A percentile compares a stretch with the other conserved stretches of the same genome.
phyloP scores from a whole-genome alignment of 2,329 filamentous ascomycete species.

The Fusarium scirpi region DNA sequence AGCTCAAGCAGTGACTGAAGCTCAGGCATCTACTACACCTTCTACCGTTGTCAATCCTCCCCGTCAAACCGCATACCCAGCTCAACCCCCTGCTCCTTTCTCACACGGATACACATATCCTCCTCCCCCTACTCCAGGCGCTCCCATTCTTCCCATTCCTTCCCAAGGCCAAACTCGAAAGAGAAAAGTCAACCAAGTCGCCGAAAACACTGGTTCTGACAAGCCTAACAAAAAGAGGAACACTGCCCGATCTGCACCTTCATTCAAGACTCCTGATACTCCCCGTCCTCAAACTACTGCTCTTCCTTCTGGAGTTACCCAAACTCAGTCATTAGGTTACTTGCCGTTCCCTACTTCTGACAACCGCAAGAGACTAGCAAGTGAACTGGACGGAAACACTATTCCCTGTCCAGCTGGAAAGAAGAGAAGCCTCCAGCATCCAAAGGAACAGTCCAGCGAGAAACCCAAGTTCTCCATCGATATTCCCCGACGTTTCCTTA shows the following conservation, averaged over 20 bases:
- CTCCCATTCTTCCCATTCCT: background rate
- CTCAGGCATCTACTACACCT: background rate
- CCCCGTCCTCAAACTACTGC: background rate
- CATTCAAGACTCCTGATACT: background rate
- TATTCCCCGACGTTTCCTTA: background rate
- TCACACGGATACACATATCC: background rate
- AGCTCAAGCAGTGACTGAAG: background rate
- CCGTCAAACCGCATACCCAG: background rate
- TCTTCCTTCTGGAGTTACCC: background rate
- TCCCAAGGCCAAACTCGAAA: background rate
- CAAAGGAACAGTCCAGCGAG: background rate
- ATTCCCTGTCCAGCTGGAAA: background rate
- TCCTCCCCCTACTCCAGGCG: background rate
- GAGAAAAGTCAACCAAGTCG: background rate
- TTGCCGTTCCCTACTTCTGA: background rate
- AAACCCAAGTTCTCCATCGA: background rate
- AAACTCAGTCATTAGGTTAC: background rate
- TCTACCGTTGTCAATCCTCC: background rate
- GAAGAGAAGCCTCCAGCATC: background rate
- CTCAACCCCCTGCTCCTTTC: background rate
- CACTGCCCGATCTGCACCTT: background rate
- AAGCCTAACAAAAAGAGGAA: background rate
- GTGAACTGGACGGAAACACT: background rate
- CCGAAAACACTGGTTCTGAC: background rate
- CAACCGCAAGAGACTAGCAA: background rate